Percentiles rank a stretch among this genome's conserved stretches.
Conservation (phyloP, 352 stramenopile genomes). For the Ophiocytium majus region DNA sequence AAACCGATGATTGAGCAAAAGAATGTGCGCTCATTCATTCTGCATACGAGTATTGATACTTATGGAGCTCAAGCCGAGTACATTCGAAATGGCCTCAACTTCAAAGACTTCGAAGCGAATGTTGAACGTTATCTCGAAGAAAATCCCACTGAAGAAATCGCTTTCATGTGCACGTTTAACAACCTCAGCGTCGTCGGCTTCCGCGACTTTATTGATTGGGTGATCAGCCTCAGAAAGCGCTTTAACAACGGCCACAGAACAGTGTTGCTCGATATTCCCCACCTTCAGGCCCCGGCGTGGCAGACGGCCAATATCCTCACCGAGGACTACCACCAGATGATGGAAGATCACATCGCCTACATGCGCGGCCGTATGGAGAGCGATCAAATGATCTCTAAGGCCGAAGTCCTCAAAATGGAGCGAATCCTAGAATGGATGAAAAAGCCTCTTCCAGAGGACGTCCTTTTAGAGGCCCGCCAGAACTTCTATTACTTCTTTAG, state of each 20-base stretch:
- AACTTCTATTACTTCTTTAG: conserved; percentile 3
- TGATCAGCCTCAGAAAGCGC: neutral
- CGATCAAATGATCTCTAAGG: neutral
- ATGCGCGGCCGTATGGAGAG: neutral
- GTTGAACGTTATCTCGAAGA: neutral
- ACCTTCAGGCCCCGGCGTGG: neutral
- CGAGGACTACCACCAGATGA: neutral
- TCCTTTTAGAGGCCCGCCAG: neutral
- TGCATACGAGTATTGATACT: neutral
- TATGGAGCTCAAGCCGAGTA: neutral
- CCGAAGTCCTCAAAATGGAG: neutral
- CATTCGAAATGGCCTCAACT: neutral
- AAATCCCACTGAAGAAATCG: neutral
- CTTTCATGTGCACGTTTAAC: neutral
- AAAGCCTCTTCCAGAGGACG: neutral
- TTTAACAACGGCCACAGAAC: neutral
- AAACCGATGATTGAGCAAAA: neutral
- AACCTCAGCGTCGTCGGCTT: neutral
- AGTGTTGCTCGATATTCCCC: neutral
- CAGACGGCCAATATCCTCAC: neutral
- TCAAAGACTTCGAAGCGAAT: neutral
- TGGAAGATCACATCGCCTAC: neutral
- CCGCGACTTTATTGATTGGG: neutral
- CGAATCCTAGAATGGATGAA: neutral
- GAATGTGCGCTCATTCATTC: neutral